Evolutionary conservation across 371 early-diverging fungal species (phyloP), one percentile per base, ranked within the genome.

Genomic region (Apophysomyces trapeziformis): DNA sequence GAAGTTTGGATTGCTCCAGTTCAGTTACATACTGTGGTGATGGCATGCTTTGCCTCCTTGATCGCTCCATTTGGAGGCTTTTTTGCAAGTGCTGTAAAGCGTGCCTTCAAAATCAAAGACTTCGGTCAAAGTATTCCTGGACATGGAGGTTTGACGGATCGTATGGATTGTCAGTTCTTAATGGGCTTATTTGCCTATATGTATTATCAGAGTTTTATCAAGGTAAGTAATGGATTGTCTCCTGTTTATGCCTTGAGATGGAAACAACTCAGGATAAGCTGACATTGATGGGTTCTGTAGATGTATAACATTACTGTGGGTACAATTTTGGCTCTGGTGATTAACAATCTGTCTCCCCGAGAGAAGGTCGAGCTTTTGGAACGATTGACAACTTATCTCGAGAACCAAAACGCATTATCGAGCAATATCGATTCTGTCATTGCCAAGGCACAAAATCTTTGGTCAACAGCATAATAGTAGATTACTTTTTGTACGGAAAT

Each of bases 31-130:
- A 85, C 93, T 36, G 76, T 99, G 36, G 79, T 92, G 14, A 89
- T 99, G 88, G 90, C 97, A 1, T 85, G 92, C 43, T 97, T 98
- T 83, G 98, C 99, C 4, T 96, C 97, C 2, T 73, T 98, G 65
- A 95, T 99, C 70, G 99, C 99, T 39, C 99, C 99, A 11, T 98
- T 99, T 83, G 98, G 99, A 46, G 99, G 99, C 5, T 99, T 99
- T 87, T 97, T 99, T 84, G 99, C 99, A 12, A 95, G 95, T 72
- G 99, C 96, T 4, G 91, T 96, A 47, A 99, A 99, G 80, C 87
- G 99, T 41, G 97, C 98, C 0, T 99, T 98, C 83, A 95, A 97
- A 64, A 92, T 99, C 74, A 99, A 99, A 73, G 99, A 99, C 77
- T 99, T 99, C 77, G 96, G 97, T 14, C 89, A 95, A 66, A 90